phyloP scores from a whole-genome alignment of 2,329 filamentous ascomycete genomes.

The Teratosphaeria destructans region DNA sequence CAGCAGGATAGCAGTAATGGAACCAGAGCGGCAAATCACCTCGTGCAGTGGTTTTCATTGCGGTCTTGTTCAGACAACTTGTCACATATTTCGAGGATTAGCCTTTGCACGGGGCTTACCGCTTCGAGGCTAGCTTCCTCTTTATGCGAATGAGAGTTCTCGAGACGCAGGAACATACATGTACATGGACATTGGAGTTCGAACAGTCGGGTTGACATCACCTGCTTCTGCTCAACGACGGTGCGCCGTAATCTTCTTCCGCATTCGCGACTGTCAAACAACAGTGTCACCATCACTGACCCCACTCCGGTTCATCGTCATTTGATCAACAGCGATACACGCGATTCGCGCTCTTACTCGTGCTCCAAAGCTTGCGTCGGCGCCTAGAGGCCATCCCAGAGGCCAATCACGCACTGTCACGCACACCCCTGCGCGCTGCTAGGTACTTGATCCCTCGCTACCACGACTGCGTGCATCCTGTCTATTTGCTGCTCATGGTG shows the following conservation, averaged over 20 bases:
- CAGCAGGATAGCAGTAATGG: no score
- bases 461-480: background rate
- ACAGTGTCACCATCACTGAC: background rate
- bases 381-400: background rate
- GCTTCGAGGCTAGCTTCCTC: background rate
- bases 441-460: background rate
- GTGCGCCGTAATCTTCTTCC: background rate
- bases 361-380: background rate
- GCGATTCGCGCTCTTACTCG: background rate
- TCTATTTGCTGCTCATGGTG: background rate
- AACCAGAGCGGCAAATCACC: no score
- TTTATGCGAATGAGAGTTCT: background rate
- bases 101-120: background rate
- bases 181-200: background rate
- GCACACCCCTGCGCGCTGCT: background rate
- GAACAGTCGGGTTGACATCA: background rate
- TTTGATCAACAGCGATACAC: background rate
- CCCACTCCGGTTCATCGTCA: background rate
- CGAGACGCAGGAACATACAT: background rate
- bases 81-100: background rate
- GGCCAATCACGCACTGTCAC: background rate
- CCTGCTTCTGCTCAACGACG: background rate
- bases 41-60: background rate
- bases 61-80: background rate
- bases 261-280: background rate